Conservation (phyloP, 2,329 filamentous ascomycete species). For the Cladosporium sp. region DNA sequence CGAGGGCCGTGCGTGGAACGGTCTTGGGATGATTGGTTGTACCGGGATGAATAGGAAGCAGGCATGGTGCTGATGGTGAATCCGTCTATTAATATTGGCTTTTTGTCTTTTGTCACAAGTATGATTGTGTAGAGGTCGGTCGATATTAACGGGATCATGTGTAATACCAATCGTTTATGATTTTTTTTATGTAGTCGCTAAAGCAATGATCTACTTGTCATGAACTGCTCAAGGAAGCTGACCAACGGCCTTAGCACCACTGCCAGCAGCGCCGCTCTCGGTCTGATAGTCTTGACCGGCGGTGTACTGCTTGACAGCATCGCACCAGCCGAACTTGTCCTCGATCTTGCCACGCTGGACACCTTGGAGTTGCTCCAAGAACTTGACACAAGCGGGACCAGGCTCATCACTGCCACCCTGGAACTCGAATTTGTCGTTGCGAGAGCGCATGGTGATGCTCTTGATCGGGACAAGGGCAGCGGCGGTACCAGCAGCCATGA, state of each 20-base stretch:
- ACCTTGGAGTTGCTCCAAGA: slow-evolving; percentile 73
- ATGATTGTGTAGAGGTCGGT: no score
- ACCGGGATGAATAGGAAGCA: no score
- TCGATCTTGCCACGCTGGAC: slow-evolving; percentile 78
- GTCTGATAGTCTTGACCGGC: slow-evolving; percentile 12
- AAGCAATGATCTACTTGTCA: neutral
- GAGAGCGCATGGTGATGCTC: slow-evolving; percentile 71
- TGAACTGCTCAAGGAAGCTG: slow-evolving; percentile 9
- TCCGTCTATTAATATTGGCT: no score
- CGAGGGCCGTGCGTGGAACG: no score
- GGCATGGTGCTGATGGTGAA: no score
- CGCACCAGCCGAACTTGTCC: slow-evolving; percentile 73
- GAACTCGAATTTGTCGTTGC: slow-evolving; percentile 54
- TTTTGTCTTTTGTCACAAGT: no score
- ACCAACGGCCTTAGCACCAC: slow-evolving; percentile 7
- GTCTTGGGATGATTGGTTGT: no score
- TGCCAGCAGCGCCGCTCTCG: neutral
- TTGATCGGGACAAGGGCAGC: slow-evolving; percentile 88
- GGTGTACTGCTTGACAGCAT: slow-evolving; percentile 18
- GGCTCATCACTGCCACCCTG: slow-evolving; percentile 60
- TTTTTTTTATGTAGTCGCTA: no score
- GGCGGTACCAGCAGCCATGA: slow-evolving; percentile 88
- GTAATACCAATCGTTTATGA: no score
- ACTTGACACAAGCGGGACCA: slow-evolving; percentile 66
- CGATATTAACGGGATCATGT: no score